Evolutionary conservation across 257 asterid species (phyloP), one percentile per base, ranked within the genome.

Genomic region (Knoxia roxburghii): DNA sequence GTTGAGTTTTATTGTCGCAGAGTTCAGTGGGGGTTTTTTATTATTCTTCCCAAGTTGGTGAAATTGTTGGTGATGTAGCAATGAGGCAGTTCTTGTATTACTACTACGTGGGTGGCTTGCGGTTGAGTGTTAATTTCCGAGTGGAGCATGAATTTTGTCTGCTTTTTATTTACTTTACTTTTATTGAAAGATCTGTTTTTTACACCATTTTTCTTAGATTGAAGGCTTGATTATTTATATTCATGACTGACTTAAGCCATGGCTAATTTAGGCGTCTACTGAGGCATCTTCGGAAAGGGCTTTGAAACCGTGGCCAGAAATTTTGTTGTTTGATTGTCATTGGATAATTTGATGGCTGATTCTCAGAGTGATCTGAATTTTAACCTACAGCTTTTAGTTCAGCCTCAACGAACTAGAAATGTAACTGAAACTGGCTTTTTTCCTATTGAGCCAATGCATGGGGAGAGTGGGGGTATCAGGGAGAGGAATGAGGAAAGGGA

Each of bases 311-410:
- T 67, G n/a, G 64, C 73, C 35, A 5, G 51, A 67, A 67, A 33
- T 35, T 64, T 41, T 45, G 18, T 27, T 48, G 43, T 70, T 23
- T 68, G 32, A n/a, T n/a, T 61, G 78, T 27, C 72, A 89, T 87
- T 88, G 89, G 74, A 68, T 50, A 72, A 73, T 74, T 73, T 70
- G 72, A 77, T 83, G 83, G 89, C 83, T 72, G 85, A 76, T 76
- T 69, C 82, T 68, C 69, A 78, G 14, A 79, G 81, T 81, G 96
- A 81, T 78, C 91, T 84, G 72, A 93, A 87, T 83, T 87, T 87
- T 85, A 87, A 89, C 81, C 95, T 80, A 79, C 95, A 83, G 54
- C 93, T 94, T 5, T 13, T 49, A 30, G 81, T 77, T 65, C 83
- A 68, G 39, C 70, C 87, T 59, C 58, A 53, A 84, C 76, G 30